Percentiles rank a stretch among this genome's conserved stretches.
These are phyloP conservation scores for Rostrohypoxylon terebratum DNA, from an alignment of 495 filamentous ascomycete genomes.

Conservation along the genomic window DNA sequence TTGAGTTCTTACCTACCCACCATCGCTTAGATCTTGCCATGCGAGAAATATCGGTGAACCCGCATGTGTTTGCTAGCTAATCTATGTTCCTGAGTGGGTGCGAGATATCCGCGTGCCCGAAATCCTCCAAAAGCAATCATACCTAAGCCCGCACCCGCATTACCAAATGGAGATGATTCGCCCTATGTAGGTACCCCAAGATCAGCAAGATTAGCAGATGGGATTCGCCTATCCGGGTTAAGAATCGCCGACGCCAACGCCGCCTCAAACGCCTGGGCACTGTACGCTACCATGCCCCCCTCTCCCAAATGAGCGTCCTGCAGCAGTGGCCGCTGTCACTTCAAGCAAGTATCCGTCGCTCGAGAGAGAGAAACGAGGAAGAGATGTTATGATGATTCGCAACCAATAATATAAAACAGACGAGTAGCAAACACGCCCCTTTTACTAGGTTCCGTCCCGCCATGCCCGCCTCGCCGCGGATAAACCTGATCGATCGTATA, in stretches of 20 bases:
- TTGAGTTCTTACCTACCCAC: slow-evolving; percentile 22
- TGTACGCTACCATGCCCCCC: neutral
- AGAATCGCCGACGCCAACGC: slow-evolving; percentile 28
- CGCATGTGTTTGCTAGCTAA: slow-evolving; percentile 22
- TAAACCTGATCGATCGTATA: neutral
- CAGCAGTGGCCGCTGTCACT: slow-evolving; percentile 44
- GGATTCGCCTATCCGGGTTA: slow-evolving; percentile 31
- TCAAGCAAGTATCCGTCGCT: slow-evolving; percentile 38
- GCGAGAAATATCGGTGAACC: neutral
- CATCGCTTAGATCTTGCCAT: neutral
- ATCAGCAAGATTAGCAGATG: slow-evolving; percentile 1
- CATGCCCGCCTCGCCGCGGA: no score
- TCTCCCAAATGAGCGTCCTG: slow-evolving; percentile 38
- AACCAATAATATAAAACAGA: slow-evolving; percentile 9
- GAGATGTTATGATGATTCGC: slow-evolving; percentile 4
- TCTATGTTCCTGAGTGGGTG: neutral
- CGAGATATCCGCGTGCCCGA: slow-evolving; percentile 12
- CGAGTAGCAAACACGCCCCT: slow-evolving; percentile 16
- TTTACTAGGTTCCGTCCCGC: neutral
- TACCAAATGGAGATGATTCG: slow-evolving; percentile 17
- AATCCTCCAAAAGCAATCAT: slow-evolving; percentile 11
- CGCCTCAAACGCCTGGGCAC: slow-evolving; percentile 18
- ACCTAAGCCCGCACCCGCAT: neutral
- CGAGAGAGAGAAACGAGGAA: slow-evolving; percentile 11
- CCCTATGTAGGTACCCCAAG: slow-evolving; percentile 25